phyloP scores from a whole-genome alignment of 768 basidiomycete species.

The Fomitopsis pulvina region DNA sequence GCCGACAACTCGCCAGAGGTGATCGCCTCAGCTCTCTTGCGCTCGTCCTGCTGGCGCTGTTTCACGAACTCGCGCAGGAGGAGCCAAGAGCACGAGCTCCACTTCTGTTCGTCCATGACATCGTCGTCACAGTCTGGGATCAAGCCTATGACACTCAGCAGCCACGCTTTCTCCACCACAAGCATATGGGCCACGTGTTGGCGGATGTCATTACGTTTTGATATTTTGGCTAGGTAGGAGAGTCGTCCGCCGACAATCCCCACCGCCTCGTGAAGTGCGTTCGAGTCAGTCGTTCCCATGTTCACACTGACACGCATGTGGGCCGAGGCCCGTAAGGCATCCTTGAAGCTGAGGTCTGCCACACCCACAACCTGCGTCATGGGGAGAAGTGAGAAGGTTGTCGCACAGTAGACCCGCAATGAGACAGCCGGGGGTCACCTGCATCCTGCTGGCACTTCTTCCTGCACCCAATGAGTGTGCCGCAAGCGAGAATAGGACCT shows the following conservation, averaged over 20 bases:
- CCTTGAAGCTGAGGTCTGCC: slow-evolving; percentile 55
- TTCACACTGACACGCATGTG: slow-evolving; percentile 42
- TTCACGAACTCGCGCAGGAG: slow-evolving; percentile 70
- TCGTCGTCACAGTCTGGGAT: slow-evolving; percentile 82
- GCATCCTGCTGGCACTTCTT: slow-evolving; percentile 69
- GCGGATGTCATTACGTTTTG: slow-evolving; percentile 55
- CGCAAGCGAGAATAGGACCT: background rate
- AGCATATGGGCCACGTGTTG: slow-evolving; percentile 59
- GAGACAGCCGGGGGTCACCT: too few species aligned
- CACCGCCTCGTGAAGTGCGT: slow-evolving; percentile 42
- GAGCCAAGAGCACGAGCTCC: slow-evolving; percentile 78
- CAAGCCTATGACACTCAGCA: slow-evolving; percentile 71
- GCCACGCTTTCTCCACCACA: slow-evolving; percentile 71
- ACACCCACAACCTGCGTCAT: slow-evolving; percentile 55
- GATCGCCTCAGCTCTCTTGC: slow-evolving; percentile 33
- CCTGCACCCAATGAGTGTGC: slow-evolving; percentile 31
- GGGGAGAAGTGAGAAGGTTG: background rate
- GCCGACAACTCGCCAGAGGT: slow-evolving; percentile 27
- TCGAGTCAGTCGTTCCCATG: slow-evolving; percentile 25
- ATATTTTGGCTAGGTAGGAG: slow-evolving; percentile 65
- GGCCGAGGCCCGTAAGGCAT: slow-evolving; percentile 51
- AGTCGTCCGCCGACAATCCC: slow-evolving; percentile 72
- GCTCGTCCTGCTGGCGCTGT: slow-evolving; percentile 43
- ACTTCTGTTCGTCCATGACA: slow-evolving; percentile 91
- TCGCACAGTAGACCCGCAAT: too few species aligned